These are phyloP conservation scores for Garcia nutans DNA, from an alignment of 345 rosid genomes.

Conservation along the genomic window DNA sequence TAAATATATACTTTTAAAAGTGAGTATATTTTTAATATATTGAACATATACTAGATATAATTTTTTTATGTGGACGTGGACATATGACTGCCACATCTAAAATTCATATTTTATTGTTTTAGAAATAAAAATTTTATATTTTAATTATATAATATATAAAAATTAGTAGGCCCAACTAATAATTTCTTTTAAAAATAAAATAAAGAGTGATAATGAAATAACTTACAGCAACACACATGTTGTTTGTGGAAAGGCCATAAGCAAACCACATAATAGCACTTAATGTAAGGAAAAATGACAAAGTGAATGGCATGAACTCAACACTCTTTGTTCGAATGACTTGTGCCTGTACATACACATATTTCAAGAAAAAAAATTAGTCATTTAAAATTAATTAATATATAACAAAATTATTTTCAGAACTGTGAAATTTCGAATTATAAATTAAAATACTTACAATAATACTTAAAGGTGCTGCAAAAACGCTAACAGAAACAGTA, in stretches of 20 bases:
- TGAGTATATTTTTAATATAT: too few species aligned
- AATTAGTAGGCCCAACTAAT: too few species aligned
- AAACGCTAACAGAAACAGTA: constrained; percentile 60
- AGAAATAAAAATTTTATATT: too few species aligned
- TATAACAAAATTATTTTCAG: too few species aligned
- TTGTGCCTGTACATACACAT: constrained; percentile 41
- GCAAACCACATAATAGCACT: constrained; percentile 81
- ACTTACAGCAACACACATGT: constrained; percentile 77
- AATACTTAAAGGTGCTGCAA: constrained; percentile 77
- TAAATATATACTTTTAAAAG: too few species aligned
- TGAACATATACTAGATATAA: too few species aligned
- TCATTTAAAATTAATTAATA: neutral
- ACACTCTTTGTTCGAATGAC: constrained; percentile 81
- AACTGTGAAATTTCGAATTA: too few species aligned
- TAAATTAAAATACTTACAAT: constrained; percentile 41
- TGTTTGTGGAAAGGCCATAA: constrained; percentile 60
- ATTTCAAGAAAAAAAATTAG: neutral
- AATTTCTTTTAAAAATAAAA: neutral
- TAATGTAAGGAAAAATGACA: constrained; percentile 78
- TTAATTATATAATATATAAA: too few species aligned
- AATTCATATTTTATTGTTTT: too few species aligned
- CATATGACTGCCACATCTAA: too few species aligned
- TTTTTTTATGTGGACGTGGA: too few species aligned
- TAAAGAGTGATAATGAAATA: neutral
- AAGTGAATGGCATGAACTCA: constrained; percentile 84